Conservation (phyloP, 2,329 filamentous ascomycete species). For the Cladophialophora exuberans region DNA sequence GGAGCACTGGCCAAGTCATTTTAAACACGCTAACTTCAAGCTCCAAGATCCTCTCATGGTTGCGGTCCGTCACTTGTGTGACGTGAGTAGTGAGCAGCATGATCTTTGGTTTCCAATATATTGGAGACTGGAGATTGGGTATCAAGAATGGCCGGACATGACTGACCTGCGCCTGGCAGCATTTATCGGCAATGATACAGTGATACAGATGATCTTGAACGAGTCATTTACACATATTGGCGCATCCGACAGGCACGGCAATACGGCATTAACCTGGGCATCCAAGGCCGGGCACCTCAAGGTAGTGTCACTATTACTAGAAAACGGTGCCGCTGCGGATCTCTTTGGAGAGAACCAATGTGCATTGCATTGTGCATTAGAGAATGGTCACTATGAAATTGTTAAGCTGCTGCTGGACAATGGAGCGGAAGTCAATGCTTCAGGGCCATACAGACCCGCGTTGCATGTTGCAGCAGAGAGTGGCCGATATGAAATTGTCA, state of each 20-base stretch:
- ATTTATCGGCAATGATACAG: neutral
- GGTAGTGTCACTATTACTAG: constrained; percentile 39
- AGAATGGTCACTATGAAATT: constrained; percentile 40
- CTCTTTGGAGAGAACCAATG: constrained; percentile 36
- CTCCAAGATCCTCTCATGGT: neutral
- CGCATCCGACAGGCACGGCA: constrained; percentile 4
- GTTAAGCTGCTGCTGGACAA: constrained; percentile 38
- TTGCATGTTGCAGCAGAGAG: constrained; percentile 35
- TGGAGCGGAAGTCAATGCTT: constrained; percentile 42
- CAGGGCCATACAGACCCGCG: constrained; percentile 32
- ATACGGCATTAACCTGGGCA: neutral
- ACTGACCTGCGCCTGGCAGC: too few species aligned
- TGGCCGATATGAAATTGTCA: too few species aligned
- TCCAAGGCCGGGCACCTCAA: constrained; percentile 36
- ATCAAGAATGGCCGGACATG: too few species aligned
- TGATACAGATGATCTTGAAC: neutral
- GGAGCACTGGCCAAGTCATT: too few species aligned
- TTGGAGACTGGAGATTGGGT: too few species aligned
- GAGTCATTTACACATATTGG: neutral
- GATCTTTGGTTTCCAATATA: neutral
- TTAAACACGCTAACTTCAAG: too few species aligned
- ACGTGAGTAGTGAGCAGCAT: neutral
- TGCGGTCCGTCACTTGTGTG: neutral
- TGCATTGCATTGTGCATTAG: constrained; percentile 34
- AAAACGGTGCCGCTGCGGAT: constrained; percentile 41